Evolutionary conservation across 352 stramenopile species (phyloP).

Genomic region (Phytophthora constricta): DNA sequence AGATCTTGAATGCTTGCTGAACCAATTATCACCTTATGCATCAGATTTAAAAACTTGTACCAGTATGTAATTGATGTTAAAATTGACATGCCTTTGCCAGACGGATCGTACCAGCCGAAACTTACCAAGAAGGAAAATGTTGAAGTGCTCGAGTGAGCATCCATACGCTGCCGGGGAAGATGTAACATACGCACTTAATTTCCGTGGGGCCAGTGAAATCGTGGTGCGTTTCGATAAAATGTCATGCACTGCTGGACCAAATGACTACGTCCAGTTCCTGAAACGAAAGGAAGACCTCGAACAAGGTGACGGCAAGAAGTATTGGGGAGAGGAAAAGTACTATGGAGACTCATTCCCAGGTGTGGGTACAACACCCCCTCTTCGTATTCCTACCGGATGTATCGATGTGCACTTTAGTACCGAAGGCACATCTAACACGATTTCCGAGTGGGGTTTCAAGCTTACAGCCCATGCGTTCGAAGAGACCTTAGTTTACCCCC

Average conservation of each 20-base stretch:
- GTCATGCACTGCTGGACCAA: constrained; percentile 68
- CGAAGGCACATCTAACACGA: constrained; percentile 47
- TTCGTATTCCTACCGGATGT: constrained; percentile 65
- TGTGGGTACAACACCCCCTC: constrained; percentile 53
- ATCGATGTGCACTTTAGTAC: constrained; percentile 83
- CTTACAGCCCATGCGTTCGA: constrained; percentile 75
- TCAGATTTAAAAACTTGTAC: constrained; percentile 39
- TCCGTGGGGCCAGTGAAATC: constrained; percentile 74
- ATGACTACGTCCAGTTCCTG: constrained; percentile 86
- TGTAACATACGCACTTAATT: constrained; percentile 65
- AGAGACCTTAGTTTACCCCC: constrained; percentile 57
- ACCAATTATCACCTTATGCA: constrained; percentile 37
- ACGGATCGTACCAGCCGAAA: constrained; percentile 48
- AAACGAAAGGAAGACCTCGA: constrained; percentile 45
- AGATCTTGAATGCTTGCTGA: constrained; percentile 56
- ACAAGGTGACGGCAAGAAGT: constrained; percentile 29
- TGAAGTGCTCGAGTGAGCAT: constrained; percentile 79
- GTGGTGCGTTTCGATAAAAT: constrained; percentile 82
- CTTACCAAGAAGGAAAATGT: constrained; percentile 69
- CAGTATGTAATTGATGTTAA: constrained; percentile 35
- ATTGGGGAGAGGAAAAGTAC: constrained; percentile 82
- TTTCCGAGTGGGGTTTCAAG: constrained; percentile 84
- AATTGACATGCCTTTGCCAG: neutral
- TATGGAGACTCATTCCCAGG: constrained; percentile 75
- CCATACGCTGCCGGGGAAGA: constrained; percentile 72